These are phyloP conservation scores for Leptographium procerum DNA, from an alignment of 2,329 filamentous ascomycete genomes.

Conservation along the genomic window DNA sequence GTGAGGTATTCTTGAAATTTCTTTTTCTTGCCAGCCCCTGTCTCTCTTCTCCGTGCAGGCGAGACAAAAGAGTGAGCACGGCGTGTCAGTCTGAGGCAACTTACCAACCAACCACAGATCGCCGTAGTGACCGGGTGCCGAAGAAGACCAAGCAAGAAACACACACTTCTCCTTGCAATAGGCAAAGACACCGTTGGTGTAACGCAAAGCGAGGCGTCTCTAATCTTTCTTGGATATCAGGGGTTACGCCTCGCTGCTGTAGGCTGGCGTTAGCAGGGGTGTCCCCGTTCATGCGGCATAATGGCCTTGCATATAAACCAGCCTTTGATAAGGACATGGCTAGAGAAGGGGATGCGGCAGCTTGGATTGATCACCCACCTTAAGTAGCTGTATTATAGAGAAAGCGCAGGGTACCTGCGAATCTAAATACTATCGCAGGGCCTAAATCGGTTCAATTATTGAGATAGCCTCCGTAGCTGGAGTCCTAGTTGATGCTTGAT, in stretches of 20 bases:
- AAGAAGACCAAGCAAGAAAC: not conserved
- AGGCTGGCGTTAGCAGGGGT: conserved; percentile 4
- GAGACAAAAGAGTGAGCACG: not conserved
- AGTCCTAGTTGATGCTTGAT: not conserved
- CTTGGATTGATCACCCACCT: conserved; percentile 4
- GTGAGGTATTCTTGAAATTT: not conserved
- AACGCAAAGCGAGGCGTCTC: not conserved
- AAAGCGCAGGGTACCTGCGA: not conserved
- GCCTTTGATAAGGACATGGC: not conserved
- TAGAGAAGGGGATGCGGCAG: conserved; percentile 3
- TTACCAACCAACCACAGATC: not conserved
- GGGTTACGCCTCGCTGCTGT: not conserved
- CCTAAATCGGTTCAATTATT: not conserved
- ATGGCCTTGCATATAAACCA: conserved; percentile 1
- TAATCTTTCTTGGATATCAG: not conserved
- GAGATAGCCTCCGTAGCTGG: not conserved
- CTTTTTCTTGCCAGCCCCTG: not conserved
- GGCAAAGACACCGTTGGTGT: not conserved
- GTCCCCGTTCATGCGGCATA: not conserved
- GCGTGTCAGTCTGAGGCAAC: not conserved
- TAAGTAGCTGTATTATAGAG: not conserved
- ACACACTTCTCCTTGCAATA: not conserved
- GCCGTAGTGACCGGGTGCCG: not conserved
- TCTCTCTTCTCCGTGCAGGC: not conserved
- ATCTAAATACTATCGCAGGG: not conserved